phyloP scores from a whole-genome alignment of 2,329 filamentous ascomycete species.

The Paecilomyces sp. region DNA sequence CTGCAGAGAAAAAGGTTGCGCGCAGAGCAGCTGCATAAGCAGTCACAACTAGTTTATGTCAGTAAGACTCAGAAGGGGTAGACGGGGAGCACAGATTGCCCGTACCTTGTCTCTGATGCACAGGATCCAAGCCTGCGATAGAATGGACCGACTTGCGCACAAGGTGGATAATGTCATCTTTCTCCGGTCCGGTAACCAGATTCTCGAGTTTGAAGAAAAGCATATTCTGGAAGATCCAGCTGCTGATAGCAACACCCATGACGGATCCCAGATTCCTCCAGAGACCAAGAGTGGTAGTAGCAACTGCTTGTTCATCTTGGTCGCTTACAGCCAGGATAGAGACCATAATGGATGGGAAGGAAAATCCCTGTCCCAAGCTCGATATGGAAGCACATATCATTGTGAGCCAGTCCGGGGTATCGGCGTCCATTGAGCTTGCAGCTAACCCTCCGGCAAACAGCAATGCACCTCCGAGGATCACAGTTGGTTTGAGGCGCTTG shows the following conservation, averaged over 20 bases:
- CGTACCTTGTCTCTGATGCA: constrained; percentile 43
- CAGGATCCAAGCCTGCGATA: constrained; percentile 38
- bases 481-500: constrained; percentile 53
- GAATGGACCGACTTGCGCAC: constrained; percentile 46
- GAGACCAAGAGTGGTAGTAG: constrained; percentile 62
- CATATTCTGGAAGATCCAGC: constrained; percentile 66
- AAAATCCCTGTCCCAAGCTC: constrained; percentile 55
- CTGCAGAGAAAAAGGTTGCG: constrained; percentile 31
- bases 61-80: not conserved
- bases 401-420: constrained; percentile 48
- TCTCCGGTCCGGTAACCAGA: constrained; percentile 54
- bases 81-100: not conserved
- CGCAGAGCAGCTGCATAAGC: constrained; percentile 31
- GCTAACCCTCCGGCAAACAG: constrained; percentile 46
- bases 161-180: constrained; percentile 44
- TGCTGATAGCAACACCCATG: constrained; percentile 64
- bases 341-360: constrained; percentile 59
- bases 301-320: constrained; percentile 59
- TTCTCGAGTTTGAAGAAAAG: constrained; percentile 53
- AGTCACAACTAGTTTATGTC: constrained; percentile 20
- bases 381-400: constrained; percentile 51
- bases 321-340: constrained; percentile 53
- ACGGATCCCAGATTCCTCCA: constrained; percentile 67
- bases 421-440: constrained; percentile 44
- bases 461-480: constrained; percentile 44